These are phyloP conservation scores for Pleurotus salmoneostramineus DNA, from an alignment of 768 basidiomycete genomes.

Conservation along the genomic window DNA sequence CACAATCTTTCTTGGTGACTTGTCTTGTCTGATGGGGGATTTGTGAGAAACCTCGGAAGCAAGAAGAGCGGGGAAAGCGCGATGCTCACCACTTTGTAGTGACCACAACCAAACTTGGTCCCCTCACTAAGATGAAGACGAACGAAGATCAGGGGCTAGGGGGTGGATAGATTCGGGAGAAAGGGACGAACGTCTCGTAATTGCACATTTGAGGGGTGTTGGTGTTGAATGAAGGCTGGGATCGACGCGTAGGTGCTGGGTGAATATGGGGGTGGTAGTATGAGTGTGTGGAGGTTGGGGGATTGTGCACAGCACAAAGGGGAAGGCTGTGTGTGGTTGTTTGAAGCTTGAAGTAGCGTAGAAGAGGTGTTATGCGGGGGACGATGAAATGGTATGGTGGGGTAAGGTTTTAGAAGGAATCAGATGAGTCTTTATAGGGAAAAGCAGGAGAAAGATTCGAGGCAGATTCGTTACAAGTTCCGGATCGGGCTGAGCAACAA, in stretches of 20 bases:
- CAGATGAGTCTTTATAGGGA: constrained; percentile 9
- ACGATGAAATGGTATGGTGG: background rate
- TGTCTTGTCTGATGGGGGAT: constrained; percentile 38
- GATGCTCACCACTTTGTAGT: constrained; percentile 63
- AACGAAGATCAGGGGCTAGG: constrained; percentile 19
- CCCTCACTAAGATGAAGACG: constrained; percentile 49
- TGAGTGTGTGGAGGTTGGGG: background rate
- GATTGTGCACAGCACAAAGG: background rate
- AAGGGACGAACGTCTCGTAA: constrained; percentile 44
- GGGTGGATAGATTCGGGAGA: constrained; percentile 11
- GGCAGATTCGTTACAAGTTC: constrained; percentile 9
- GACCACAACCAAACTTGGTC: constrained; percentile 73
- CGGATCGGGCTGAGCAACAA: constrained; percentile 4
- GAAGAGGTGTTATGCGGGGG: background rate
- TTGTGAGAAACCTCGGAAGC: constrained; percentile 9
- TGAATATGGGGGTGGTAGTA: constrained; percentile 6
- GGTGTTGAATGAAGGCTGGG: background rate
- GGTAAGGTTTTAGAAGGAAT: constrained; percentile 9
- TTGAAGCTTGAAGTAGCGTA: background rate
- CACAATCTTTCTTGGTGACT: constrained; percentile 53
- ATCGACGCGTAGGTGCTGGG: constrained; percentile 6
- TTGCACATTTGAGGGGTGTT: constrained; percentile 40
- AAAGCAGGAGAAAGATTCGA: constrained; percentile 8
- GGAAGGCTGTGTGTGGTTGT: background rate
- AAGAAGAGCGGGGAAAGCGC: constrained; percentile 10